Evolutionary conservation across 2,329 filamentous ascomycete species (phyloP).

Genomic region (Claviceps sp.): DNA sequence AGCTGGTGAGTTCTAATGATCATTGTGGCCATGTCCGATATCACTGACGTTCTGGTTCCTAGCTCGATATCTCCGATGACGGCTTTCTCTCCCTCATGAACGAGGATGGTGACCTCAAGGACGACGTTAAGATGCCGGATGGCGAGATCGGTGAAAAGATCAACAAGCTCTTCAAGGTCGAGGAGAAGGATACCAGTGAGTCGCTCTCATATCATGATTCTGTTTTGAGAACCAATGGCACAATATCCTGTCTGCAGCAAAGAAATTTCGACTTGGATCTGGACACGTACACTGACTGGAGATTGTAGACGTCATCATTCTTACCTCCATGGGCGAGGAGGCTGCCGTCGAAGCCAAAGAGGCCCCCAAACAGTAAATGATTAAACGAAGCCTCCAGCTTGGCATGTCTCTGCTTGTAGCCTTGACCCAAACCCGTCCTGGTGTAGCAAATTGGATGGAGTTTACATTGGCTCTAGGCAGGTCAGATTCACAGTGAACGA

Average conservation of each 20-base stretch:
- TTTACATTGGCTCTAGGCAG: conserved; percentile 20
- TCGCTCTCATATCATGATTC: conserved; percentile 13
- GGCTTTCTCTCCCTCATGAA: conserved; percentile 90
- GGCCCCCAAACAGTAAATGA: conserved; percentile 41
- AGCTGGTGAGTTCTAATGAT: conserved; percentile 55
- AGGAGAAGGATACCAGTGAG: conserved; percentile 93
- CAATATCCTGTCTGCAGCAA: not conserved
- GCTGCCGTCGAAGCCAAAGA: conserved; percentile 88
- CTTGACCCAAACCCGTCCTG: conserved; percentile 11
- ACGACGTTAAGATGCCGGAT: conserved; percentile 88
- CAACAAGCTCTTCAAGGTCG: conserved; percentile 59
- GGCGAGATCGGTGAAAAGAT: conserved; percentile 84
- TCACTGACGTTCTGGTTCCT: conserved; percentile 1
- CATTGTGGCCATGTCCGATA: not conserved
- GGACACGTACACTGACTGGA: not conserved
- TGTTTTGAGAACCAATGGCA: not conserved
- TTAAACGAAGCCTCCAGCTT: conserved; percentile 9
- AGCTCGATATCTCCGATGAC: conserved; percentile 91
- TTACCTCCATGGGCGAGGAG: conserved; percentile 95
- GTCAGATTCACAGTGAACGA: conserved; percentile 23
- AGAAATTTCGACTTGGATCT: not conserved
- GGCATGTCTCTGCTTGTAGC: conserved; percentile 13
- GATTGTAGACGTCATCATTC: conserved; percentile 70
- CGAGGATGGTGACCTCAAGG: conserved; percentile 76
- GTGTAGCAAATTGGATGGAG: conserved; percentile 14